Base-by-base conservation (phyloP, 1,284 basidiomycete genomes). In the Trichosporon sp. region DNA sequence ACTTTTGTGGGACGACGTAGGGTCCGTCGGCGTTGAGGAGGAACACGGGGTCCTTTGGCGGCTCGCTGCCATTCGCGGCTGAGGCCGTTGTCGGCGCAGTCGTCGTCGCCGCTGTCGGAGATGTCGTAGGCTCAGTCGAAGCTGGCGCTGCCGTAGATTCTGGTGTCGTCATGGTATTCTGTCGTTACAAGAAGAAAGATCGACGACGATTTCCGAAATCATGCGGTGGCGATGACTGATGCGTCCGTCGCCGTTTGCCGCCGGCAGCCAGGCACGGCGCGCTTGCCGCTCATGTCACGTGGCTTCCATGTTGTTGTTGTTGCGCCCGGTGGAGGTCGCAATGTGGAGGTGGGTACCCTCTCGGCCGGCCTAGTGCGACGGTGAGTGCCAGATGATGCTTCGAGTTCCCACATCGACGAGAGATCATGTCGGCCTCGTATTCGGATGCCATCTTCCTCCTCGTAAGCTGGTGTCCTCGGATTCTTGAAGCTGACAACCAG, bases 1-100 rank as follows among this genome's bases (percentile, higher is more conserved):
- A 84, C 82, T 97, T 98, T 29, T 73, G 75, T 0, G 83, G 84
- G 9, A 71, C 63, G 16, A 69, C 62, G 58, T 71, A 78, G 25
- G 49, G 49, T 23, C 40, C 16, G 54, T 56, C 21, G 11, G 14
- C 49, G 29, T 29, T 54, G 14, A 54, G 14, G 66, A 68, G 14
- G 69, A 66, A 29, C 65, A 68, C 13, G 64, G 49, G 49, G 49
- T 54, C 49, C 25, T 29, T 61, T 14, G 27, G 31, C 33, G 23
- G n/a, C 19, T 57, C n/a, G n/a, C n/a, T n/a, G n/a, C n/a, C n/a
- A n/a, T n/a, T n/a, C n/a, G n/a, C n/a, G n/a, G n/a, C n/a, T n/a
- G n/a, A n/a, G n/a, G n/a, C n/a, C n/a, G n/a, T n/a, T n/a, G n/a
- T n/a, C n/a, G n/a, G n/a, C n/a, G n/a, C n/a, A n/a, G 31, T 27